Base-by-base conservation (phyloP, 148 eudicot genomes). In the Linanthus parryae region DNA sequence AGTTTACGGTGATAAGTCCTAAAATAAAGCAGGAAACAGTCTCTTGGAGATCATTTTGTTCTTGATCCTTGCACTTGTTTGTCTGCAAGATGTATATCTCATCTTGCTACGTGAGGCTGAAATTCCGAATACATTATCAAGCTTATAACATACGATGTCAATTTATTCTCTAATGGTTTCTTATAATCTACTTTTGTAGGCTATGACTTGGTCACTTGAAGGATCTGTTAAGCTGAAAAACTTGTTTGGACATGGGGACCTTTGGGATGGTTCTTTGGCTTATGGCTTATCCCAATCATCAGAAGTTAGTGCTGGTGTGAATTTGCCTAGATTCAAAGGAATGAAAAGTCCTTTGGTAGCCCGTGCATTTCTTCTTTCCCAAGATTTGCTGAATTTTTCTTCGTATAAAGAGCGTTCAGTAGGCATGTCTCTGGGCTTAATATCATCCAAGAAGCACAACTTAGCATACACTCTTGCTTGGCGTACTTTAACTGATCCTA, bases 401-500 rank as follows among this genome's bases (percentile, higher is more conserved):
- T 88, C 99, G 16, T 88, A 79, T 66, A 88, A 83, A 68, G 95
- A 92, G 57, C 80, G 63, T 65, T 66, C 73, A 13, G 40, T 78
- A 31, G 94, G 95, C 29, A 43, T 82, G 3, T 86, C 96, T 54
- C 72, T 92, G 11, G 96, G 99, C 58, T 63, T 92, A 42, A 28
- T 84, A 20, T 82, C 94, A 29, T 65, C 82, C 24, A 67, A 57
- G 61, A 84, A 76, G 56, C 99, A 92, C 63, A 85, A 82, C 34
- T 61, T 92, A 56, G 60, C 71, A 26, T 92, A 88, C 75, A 88
- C 75, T 64, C 77, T 87, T 41, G 65, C 83, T 29, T 88, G 94
- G 91, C 96, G 96, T 48, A 88, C 78, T 41, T 68, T 88, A 62
- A 70, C 76, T 7, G 99, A 92, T 80, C 96, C 99, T 57, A 71